These are phyloP conservation scores for Cornus suecica DNA, from an alignment of 148 eudicot genomes.

Conservation along the genomic window DNA sequence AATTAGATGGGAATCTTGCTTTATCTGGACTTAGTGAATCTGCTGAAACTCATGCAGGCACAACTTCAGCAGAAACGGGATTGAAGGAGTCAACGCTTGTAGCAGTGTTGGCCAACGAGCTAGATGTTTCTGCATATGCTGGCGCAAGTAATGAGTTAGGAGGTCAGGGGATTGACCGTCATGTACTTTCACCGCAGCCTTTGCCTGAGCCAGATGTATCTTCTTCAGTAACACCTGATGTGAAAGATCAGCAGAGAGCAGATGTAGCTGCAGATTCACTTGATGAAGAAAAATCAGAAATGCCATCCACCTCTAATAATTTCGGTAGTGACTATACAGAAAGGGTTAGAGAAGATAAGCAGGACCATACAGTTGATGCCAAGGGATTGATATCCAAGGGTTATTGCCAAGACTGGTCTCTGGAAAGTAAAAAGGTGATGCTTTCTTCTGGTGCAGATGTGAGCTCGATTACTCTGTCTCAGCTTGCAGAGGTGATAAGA, in stretches of 20 bases:
- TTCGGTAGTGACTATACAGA: conserved; percentile 13
- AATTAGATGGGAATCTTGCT: conserved; percentile 22
- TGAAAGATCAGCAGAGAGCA: conserved; percentile 12
- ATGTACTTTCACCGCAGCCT: conserved; percentile 21
- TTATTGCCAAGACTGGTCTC: not conserved
- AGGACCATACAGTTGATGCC: conserved; percentile 9
- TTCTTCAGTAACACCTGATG: conserved; percentile 9
- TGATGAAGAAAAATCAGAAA: conserved; percentile 12
- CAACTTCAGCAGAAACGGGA: conserved; percentile 13
- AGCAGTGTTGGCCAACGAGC: conserved; percentile 18
- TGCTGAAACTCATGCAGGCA: conserved; percentile 16
- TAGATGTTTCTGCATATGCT: conserved; percentile 27
- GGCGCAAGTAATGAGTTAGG: conserved; percentile 20
- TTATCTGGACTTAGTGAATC: conserved; percentile 19
- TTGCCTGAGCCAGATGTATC: conserved; percentile 13
- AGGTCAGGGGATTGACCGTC: conserved; percentile 20
- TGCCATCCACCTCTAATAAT: conserved; percentile 10
- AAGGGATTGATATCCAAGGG: conserved; percentile 12
- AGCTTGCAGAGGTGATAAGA: conserved; percentile 52
- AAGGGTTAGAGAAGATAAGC: conserved; percentile 19
- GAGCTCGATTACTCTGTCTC: conserved; percentile 35
- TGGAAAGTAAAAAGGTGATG: conserved; percentile 18
- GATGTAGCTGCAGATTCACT: conserved; percentile 17
- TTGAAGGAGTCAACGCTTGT: conserved; percentile 12
- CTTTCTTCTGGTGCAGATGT: conserved; percentile 29